Evolutionary conservation across 257 asterid species (phyloP).

Genomic region (Penstemon newberryi): DNA sequence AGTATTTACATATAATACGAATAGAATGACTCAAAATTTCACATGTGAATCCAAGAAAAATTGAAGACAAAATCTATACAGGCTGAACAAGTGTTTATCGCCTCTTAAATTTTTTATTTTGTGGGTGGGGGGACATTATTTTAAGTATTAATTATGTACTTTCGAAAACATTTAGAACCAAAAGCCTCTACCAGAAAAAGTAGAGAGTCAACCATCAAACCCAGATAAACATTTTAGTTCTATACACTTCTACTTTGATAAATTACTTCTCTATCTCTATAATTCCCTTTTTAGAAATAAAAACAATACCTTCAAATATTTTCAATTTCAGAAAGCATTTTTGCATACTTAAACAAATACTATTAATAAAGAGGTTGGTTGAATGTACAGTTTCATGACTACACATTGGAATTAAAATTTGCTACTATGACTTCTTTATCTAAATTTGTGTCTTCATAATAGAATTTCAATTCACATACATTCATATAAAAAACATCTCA

Average conservation of each 20-base stretch:
- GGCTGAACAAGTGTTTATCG: too few relatives aligned
- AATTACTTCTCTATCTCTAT: conserved; percentile 2
- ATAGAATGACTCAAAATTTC: neutral
- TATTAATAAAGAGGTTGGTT: neutral
- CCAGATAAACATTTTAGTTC: neutral
- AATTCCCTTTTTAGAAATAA: neutral
- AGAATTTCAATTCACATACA: conserved; percentile 9
- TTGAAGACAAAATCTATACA: too few relatives aligned
- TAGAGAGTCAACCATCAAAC: neutral
- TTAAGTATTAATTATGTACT: neutral
- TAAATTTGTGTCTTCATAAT: neutral
- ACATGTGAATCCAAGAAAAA: neutral
- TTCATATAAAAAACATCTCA: conserved; percentile 9
- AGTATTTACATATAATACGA: neutral
- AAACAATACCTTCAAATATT: neutral
- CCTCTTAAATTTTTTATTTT: too few relatives aligned
- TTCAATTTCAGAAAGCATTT: neutral
- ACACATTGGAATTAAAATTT: too few relatives aligned
- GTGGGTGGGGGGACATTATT: neutral
- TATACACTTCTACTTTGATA: neutral
- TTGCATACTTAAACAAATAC: neutral
- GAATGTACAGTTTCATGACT: neutral
- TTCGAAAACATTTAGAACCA: neutral
- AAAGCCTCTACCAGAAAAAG: neutral
- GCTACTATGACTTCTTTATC: neutral